Base-by-base conservation (phyloP, 148 eudicot genomes). In the Chenopodium quinoa region DNA sequence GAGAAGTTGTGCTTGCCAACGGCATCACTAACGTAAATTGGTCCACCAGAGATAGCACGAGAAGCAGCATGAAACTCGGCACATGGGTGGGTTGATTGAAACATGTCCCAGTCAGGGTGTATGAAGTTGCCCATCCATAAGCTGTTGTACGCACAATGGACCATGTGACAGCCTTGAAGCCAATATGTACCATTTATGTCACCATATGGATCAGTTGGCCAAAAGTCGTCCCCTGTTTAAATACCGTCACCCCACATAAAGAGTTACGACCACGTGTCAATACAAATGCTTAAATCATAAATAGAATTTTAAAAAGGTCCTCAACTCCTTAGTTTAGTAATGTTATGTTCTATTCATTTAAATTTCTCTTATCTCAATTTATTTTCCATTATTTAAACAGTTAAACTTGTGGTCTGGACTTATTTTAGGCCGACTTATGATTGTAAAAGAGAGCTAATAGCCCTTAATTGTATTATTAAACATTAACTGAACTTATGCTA, bases 91-190 rank as follows among this genome's bases (percentile, higher is more conserved):
- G 97, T 95, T 0, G 98, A 93, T 75, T 95, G 98, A 83, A 95
- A 95, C 98, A 95, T 95, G 86, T 95, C 98, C 98, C 98, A 95
- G 40, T 95, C 98, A 0, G 98, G 98, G 29, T 93, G 98, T 81
- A 95, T 95, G 81, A 95, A 93, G 73, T 95, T 92, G 54, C 96
- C 97, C 98, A 95, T 95, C 98, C 98, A 95, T 60, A 93, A 73
- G 85, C 98, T 95, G 47, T 95, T 95, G 81, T 95, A 95, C 7
- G 98, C 98, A 77, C 98, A 95, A 78, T 95, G 98, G 64, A 92
- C 98, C 98, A 95, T 95, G 84, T 95, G 98, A 85, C 98, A 95
- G 0, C 98, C 98, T 87, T 95, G 98, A 5, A 95, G 85, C 98
- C 98, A 95, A 69, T 84, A 95, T 69, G 98, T 95, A 9, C 98